These are phyloP conservation scores for Nymphaea colorata DNA, from an alignment of 164 flowering plant genomes.

Conservation along the genomic window DNA sequence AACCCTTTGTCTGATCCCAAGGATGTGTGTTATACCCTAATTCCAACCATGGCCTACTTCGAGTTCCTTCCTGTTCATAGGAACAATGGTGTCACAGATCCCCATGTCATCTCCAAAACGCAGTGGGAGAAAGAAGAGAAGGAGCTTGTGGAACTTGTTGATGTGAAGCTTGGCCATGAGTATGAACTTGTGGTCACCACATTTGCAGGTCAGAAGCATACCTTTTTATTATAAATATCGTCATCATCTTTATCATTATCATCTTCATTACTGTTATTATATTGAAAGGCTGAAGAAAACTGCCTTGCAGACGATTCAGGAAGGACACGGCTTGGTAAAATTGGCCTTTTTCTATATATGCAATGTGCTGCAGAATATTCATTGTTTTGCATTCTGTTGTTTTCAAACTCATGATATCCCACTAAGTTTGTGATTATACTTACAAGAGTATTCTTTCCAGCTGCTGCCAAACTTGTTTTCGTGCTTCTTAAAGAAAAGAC, in stretches of 20 bases:
- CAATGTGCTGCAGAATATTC: no score
- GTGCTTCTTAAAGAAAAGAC: no score
- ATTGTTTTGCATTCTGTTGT: no score
- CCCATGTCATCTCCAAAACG: slow-evolving; percentile 36
- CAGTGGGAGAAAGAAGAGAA: slow-evolving; percentile 59
- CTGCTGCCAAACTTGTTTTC: no score
- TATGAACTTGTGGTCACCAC: slow-evolving; percentile 98
- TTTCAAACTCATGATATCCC: no score
- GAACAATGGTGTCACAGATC: slow-evolving; percentile 16
- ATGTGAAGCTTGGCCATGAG: slow-evolving; percentile 85
- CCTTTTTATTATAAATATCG: no score
- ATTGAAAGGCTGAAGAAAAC: no score
- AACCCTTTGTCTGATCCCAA: slow-evolving; percentile 77
- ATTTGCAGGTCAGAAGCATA: slow-evolving; percentile 50
- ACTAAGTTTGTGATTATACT: no score
- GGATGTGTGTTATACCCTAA: slow-evolving; percentile 81
- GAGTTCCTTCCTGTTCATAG: slow-evolving; percentile 79
- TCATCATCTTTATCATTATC: not conserved
- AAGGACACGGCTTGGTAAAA: no score
- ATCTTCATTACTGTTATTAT: not conserved
- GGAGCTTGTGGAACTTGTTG: slow-evolving; percentile 67
- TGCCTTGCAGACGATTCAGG: no score
- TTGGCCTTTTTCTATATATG: no score
- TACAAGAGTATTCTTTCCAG: no score
- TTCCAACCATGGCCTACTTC: slow-evolving; percentile 88